Percentiles rank a stretch among this genome's conserved stretches.
Evolutionary conservation across 768 basidiomycete species (phyloP).

Genomic region (Leccinum truebloodii): DNA sequence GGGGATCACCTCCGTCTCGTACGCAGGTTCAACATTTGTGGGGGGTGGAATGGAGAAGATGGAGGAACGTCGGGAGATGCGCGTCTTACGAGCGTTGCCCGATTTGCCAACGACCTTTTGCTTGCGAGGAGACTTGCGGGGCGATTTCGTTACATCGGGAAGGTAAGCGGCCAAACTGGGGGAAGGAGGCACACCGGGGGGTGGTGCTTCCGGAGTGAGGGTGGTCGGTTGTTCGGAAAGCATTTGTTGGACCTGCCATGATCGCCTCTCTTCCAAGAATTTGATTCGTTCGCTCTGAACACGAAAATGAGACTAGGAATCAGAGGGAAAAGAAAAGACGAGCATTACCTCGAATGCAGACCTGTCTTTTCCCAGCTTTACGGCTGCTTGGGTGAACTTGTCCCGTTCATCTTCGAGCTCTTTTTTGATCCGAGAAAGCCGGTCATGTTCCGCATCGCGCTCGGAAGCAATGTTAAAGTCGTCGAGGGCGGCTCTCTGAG

Average conservation of each 20-base stretch:
- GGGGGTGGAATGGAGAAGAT: conserved; percentile 38
- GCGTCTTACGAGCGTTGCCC: conserved; percentile 44
- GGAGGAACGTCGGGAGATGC: conserved; percentile 49
- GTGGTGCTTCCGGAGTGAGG: conserved; percentile 24
- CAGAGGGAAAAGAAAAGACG: neutral
- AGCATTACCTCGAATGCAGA: conserved; percentile 60
- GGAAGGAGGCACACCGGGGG: conserved; percentile 15
- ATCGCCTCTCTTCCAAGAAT: conserved; percentile 68
- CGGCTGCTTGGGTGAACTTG: conserved; percentile 63
- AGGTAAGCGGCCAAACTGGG: conserved; percentile 25
- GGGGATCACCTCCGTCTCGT: conserved; percentile 54
- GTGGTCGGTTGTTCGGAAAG: conserved; percentile 56
- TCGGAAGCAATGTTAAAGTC: conserved; percentile 53
- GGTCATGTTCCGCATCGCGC: conserved; percentile 54
- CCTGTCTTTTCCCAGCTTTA: conserved; percentile 65
- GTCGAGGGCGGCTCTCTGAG: conserved; percentile 37
- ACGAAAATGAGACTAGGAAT: conserved; percentile 4
- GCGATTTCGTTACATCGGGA: conserved; percentile 40
- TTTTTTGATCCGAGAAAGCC: conserved; percentile 49
- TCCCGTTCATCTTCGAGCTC: conserved; percentile 67
- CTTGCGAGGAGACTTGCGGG: conserved; percentile 48
- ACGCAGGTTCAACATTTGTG: conserved; percentile 42
- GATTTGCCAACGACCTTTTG: conserved; percentile 49
- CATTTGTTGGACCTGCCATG: conserved; percentile 70
- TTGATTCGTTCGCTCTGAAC: conserved; percentile 59